Evolutionary conservation across 768 basidiomycete genomes (phyloP), one percentile per base, ranked within the genome.

Genomic region (Termitomyces heimii): DNA sequence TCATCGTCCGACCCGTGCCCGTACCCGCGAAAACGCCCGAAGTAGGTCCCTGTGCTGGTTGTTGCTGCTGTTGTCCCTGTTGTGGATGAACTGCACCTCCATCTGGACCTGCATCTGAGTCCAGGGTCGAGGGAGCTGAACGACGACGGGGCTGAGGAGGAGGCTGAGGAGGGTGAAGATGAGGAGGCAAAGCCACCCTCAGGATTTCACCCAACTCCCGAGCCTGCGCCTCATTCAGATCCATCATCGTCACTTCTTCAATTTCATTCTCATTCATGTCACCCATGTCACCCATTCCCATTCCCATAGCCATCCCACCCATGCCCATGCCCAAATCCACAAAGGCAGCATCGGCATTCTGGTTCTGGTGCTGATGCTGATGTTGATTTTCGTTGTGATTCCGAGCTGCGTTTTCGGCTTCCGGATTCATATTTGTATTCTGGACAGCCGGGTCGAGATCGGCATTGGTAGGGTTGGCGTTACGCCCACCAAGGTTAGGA

Each of bases 221-320:
- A 12, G 51, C 51, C 18, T 39, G 26, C 35, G 12, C 37, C 1
- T 52, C 37, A 16, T 20, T 40, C 26, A 52, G 1, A 52, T 52
- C 51, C 51, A 52, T 52, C 51, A 52, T 52, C 6, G 51, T n/a
- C 12, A 52, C 51, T 40, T 52, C 51, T 4, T 52, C 37, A 26
- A 39, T 52, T 18, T 52, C 51, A 7, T 39, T n/a, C 7, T 52
- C 51, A 12, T 52, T n/a, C 51, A 52, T 39, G 3, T 12, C 35
- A 2, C 9, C 34, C 48, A 50, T 48, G 5, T 6, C 46, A 4
- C n/a, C 46, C n/a, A 32, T 48, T 4, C n/a, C 29, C 29, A 48
- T 45, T 3, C 43, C 43, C 24, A 37, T 18, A 18, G 2, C 16
- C 37, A 43, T 43, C 9, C 37, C 37, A 8, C 16, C 37, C 34